Evolutionary conservation across 306 rosid species (phyloP).

Genomic region (Sicyos edulis): DNA sequence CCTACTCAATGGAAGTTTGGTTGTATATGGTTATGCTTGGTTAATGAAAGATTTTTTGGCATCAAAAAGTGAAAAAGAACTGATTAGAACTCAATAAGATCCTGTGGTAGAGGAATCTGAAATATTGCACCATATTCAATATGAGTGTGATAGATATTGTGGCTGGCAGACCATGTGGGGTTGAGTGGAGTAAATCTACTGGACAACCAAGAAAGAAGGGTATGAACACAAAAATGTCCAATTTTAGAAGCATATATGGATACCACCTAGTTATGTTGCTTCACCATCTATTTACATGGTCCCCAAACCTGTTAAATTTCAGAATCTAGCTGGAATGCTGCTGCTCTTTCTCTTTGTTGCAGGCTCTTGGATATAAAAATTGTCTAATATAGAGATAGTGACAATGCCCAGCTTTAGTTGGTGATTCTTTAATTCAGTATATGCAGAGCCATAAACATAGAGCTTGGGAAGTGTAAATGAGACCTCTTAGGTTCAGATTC

Average conservation of each 20-base stretch:
- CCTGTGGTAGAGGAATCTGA: slow-evolving; percentile 28
- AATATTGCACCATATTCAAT: slow-evolving; percentile 29
- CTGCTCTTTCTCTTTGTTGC: slow-evolving; percentile 11
- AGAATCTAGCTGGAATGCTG: slow-evolving; percentile 45
- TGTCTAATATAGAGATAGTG: slow-evolving; percentile 20
- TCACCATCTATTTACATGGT: slow-evolving; percentile 43
- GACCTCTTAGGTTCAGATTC: slow-evolving; percentile 6
- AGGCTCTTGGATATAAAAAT: slow-evolving; percentile 15
- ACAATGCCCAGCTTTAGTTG: slow-evolving; percentile 22
- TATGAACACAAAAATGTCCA: slow-evolving; percentile 42
- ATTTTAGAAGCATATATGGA: slow-evolving; percentile 40
- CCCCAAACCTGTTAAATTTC: slow-evolving; percentile 42
- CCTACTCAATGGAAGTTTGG: too few relatives aligned
- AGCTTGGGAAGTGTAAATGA: slow-evolving; percentile 3
- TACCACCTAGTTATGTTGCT: slow-evolving; percentile 39
- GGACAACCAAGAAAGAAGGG: slow-evolving; percentile 37
- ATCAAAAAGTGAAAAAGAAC: not conserved
- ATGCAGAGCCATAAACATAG: slow-evolving; percentile 10
- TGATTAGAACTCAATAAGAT: slow-evolving; percentile 8
- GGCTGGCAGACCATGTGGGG: slow-evolving; percentile 40
- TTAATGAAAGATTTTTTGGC: too few relatives aligned
- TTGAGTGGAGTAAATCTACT: slow-evolving; percentile 31
- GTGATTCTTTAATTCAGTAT: slow-evolving; percentile 19
- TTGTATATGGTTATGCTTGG: too few relatives aligned
- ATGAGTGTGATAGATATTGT: slow-evolving; percentile 24